These are phyloP conservation scores for Diaporthe caulivora DNA, from an alignment of 2,329 filamentous ascomycete species.

Conservation along the genomic window DNA sequence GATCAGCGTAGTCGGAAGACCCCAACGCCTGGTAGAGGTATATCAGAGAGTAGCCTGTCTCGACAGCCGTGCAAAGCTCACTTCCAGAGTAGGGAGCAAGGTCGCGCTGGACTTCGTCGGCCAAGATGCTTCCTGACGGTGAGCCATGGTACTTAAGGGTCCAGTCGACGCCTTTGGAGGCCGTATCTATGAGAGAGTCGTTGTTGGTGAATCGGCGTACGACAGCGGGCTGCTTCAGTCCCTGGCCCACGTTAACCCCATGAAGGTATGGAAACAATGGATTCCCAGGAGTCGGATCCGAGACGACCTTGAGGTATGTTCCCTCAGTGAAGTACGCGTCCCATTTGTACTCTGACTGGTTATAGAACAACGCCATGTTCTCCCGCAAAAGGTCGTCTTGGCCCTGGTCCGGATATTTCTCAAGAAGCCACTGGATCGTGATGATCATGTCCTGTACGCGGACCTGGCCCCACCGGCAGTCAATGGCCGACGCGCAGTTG, in stretches of 20 bases:
- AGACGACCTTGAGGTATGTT: constrained; percentile 52
- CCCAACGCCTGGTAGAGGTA: constrained; percentile 65
- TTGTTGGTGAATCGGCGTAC: constrained; percentile 59
- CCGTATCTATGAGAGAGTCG: constrained; percentile 53
- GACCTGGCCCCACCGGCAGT: constrained; percentile 42
- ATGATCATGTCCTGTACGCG: constrained; percentile 44
- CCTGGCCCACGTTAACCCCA: constrained; percentile 61
- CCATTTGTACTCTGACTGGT: constrained; percentile 51
- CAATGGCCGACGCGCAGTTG: constrained; percentile 38
- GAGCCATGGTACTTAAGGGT: constrained; percentile 61
- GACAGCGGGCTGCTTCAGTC: constrained; percentile 59
- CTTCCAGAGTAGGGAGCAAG: constrained; percentile 57
- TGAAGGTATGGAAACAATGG: constrained; percentile 57
- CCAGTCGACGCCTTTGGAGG: constrained; percentile 58
- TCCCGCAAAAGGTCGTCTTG: constrained; percentile 46
- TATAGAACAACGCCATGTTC: constrained; percentile 47
- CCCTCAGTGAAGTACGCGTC: constrained; percentile 53
- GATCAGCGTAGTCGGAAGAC: constrained; percentile 59
- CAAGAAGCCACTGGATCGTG: constrained; percentile 48
- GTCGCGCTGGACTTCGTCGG: constrained; percentile 61
- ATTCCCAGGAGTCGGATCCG: constrained; percentile 48
- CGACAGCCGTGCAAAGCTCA: constrained; percentile 65
- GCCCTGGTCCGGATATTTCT: constrained; percentile 43
- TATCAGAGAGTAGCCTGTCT: constrained; percentile 63
- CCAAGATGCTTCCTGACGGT: constrained; percentile 61